Percentiles rank a stretch among this genome's conserved stretches.
These are phyloP conservation scores for Saccharomyces hybrid DNA, from an alignment of 1,139 yeast species.

Conservation along the genomic window DNA sequence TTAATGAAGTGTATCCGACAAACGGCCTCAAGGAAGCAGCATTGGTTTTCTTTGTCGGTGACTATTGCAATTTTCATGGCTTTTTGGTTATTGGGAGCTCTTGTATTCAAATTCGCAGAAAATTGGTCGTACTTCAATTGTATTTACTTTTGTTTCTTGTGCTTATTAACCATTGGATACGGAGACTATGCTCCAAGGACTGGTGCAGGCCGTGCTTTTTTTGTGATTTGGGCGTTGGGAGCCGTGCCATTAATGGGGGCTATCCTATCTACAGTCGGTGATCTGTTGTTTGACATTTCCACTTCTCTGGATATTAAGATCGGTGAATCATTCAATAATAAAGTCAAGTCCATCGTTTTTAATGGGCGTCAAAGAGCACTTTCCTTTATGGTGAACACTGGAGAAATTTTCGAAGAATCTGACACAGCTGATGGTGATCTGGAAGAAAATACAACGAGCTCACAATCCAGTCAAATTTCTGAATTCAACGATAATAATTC, in stretches of 20 bases:
- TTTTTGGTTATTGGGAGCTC: constrained; percentile 69
- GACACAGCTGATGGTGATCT: constrained; percentile 2
- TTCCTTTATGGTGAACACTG: constrained; percentile 4
- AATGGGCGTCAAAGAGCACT: constrained; percentile 1
- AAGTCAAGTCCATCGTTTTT: constrained; percentile 5
- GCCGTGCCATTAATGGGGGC: constrained; percentile 88
- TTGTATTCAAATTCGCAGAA: constrained; percentile 51
- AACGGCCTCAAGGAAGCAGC: constrained; percentile 32
- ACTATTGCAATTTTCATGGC: constrained; percentile 42
- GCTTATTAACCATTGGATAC: constrained; percentile 76
- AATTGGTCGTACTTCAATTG: constrained; percentile 62
- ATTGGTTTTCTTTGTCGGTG: constrained; percentile 33
- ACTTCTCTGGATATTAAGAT: constrained; percentile 20
- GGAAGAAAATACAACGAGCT: not conserved
- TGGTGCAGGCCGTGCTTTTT: constrained; percentile 62
- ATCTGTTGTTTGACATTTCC: constrained; percentile 38
- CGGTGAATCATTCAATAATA: constrained; percentile 11
- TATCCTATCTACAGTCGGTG: constrained; percentile 65
- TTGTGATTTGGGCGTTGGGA: constrained; percentile 67
- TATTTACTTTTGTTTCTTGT: constrained; percentile 64
- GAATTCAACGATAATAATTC: constrained; percentile 8
- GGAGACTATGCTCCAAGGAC: constrained; percentile 64
- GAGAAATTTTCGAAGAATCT: constrained; percentile 6
- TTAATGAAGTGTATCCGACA: constrained; percentile 45
- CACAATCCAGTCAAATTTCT: not conserved